phyloP scores from a whole-genome alignment of 1,284 basidiomycete species.

The Xanthoconium separans region DNA sequence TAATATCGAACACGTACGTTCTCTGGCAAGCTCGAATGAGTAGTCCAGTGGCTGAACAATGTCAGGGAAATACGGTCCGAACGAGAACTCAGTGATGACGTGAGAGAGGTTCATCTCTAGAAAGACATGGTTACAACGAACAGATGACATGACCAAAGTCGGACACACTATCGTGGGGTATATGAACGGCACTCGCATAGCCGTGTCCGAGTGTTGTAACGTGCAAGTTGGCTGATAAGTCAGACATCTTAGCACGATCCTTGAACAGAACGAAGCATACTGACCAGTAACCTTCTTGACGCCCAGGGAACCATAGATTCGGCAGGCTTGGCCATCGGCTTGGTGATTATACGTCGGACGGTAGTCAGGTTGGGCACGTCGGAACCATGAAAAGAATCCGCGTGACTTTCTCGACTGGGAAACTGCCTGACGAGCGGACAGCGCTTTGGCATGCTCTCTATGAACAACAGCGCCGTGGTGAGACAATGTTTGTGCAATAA shows the following conservation, averaged over 20 bases:
- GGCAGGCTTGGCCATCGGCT: constrained; percentile 69
- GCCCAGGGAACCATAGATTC: constrained; percentile 81
- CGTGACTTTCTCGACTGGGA: constrained; percentile 69
- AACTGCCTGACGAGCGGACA: constrained; percentile 69
- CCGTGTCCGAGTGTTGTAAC: constrained; percentile 94
- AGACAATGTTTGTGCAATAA: background rate
- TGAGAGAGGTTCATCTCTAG: constrained; percentile 96
- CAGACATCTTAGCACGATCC: background rate
- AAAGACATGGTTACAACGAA: background rate
- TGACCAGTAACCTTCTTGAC: constrained; percentile 90
- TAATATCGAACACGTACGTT: constrained; percentile 49
- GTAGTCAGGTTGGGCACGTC: constrained; percentile 46
- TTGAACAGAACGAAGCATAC: constrained; percentile 1
- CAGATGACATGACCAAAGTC: background rate
- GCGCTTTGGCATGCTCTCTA: constrained; percentile 60
- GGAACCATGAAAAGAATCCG: constrained; percentile 62
- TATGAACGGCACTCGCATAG: constrained; percentile 84
- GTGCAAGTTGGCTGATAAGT: constrained; percentile 73
- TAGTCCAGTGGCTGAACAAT: constrained; percentile 94
- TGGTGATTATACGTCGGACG: constrained; percentile 73
- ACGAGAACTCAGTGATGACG: constrained; percentile 95
- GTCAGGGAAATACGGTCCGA: constrained; percentile 94
- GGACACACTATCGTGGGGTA: constrained; percentile 75
- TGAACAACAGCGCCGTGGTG: background rate
- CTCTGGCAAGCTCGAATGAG: constrained; percentile 78